A percentile compares a stretch with the other conserved stretches of the same genome.
phyloP scores from a whole-genome alignment of 1,139 yeast genomes.

The Meyerozyma carpophila region DNA sequence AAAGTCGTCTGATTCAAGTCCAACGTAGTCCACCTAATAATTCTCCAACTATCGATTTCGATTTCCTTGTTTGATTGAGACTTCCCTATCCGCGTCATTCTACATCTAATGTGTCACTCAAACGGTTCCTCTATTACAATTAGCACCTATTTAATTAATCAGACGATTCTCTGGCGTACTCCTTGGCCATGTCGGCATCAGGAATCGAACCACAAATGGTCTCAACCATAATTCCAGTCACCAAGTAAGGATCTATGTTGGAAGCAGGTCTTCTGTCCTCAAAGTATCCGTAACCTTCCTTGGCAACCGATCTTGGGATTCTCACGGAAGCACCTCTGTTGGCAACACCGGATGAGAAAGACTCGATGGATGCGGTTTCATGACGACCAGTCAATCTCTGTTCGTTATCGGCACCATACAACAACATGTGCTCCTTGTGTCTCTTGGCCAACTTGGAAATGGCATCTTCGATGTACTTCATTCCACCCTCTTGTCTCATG shows the following conservation, averaged over 20 bases:
- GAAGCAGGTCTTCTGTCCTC: slow-evolving; percentile 99
- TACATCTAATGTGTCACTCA: too few relatives aligned
- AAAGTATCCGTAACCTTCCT: slow-evolving; percentile 96
- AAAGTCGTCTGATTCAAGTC: too few relatives aligned
- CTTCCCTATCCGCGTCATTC: too few relatives aligned
- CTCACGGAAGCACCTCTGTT: slow-evolving; percentile 99
- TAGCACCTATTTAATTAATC: slow-evolving; percentile 14
- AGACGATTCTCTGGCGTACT: slow-evolving; percentile 66
- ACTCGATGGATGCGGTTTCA: slow-evolving; percentile 92
- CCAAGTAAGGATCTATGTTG: slow-evolving; percentile 97
- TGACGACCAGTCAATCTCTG: slow-evolving; percentile 95
- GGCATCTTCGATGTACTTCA: slow-evolving; percentile 89
- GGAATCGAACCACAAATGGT: slow-evolving; percentile 94
- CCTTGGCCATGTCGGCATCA: slow-evolving; percentile 92
- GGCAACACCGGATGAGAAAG: slow-evolving; percentile 95
- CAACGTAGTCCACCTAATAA: too few relatives aligned
- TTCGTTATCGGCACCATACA: slow-evolving; percentile 94
- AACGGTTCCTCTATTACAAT: not conserved
- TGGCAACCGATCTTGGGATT: slow-evolving; percentile 97
- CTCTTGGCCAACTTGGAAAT: slow-evolving; percentile 91
- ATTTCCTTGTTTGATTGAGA: too few relatives aligned
- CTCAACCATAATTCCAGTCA: slow-evolving; percentile 96
- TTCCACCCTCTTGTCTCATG: slow-evolving; percentile 96
- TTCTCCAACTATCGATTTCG: too few relatives aligned
- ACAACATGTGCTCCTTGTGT: slow-evolving; percentile 92